Percentiles rank a stretch among this genome's conserved stretches.
Conservation (phyloP, 2,329 filamentous ascomycete genomes). For the Canariomyces notabilis region DNA sequence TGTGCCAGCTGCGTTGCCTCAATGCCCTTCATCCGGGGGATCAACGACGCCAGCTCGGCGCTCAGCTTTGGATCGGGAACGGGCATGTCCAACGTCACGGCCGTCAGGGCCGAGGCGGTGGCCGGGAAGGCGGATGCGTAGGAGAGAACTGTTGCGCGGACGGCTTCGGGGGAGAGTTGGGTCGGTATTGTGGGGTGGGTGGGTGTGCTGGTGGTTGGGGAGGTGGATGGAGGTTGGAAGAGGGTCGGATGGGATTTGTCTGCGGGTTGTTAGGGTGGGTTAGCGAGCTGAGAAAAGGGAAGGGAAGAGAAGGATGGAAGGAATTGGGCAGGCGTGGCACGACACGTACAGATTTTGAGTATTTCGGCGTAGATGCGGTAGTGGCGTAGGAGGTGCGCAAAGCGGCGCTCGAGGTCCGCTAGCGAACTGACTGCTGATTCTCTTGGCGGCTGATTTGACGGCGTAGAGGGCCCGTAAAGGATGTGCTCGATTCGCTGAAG, state of each 20-base stretch:
- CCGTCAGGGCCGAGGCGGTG: constrained; percentile 53
- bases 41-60: constrained; percentile 51
- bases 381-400: constrained; percentile 44
- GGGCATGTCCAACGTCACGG: constrained; percentile 48
- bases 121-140: constrained; percentile 52
- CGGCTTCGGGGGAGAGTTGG: constrained; percentile 46
- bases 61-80: constrained; percentile 52
- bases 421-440: constrained; percentile 42
- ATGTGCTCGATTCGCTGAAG: constrained; percentile 56
- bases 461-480: constrained; percentile 44
- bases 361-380: constrained; percentile 55
- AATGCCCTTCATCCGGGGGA: constrained; percentile 57
- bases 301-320: background rate
- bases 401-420: constrained; percentile 49
- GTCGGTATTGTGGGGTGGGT: constrained; percentile 34
- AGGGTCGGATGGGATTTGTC: constrained; percentile 51
- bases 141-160: constrained; percentile 51
- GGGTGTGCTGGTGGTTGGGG: constrained; percentile 34
- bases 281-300: background rate
- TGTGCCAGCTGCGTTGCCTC: constrained; percentile 59
- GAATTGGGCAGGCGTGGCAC: no score
- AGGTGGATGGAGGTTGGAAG: constrained; percentile 44
- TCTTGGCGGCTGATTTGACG: constrained; percentile 30
- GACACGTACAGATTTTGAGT: constrained; percentile 57
- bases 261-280: constrained; percentile 25